These are phyloP conservation scores for Neofusicoccum cordaticola DNA, from an alignment of 2,329 filamentous ascomycete species.

Conservation along the genomic window DNA sequence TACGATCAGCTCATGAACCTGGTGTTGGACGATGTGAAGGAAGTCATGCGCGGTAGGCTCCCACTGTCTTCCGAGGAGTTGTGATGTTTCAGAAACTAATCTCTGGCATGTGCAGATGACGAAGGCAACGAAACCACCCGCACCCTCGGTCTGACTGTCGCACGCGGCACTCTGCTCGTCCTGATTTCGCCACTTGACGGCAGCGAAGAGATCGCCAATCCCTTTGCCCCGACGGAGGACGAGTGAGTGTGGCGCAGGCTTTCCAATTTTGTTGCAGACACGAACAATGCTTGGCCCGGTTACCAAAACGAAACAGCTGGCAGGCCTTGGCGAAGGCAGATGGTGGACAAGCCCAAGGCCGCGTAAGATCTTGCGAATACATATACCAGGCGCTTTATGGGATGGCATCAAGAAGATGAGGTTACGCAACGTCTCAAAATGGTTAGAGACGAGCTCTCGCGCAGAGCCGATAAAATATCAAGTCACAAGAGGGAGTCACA, in stretches of 20 bases:
- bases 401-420: not conserved
- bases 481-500: not conserved
- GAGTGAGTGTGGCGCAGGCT: slow-evolving; percentile 31
- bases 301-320: not conserved
- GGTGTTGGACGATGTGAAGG: slow-evolving; percentile 90
- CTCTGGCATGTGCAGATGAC: slow-evolving; percentile 62
- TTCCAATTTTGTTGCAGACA: not conserved
- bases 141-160: slow-evolving; percentile 79
- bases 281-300: not conserved
- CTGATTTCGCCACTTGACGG: slow-evolving; percentile 90
- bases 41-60: slow-evolving; percentile 75
- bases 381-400: not conserved
- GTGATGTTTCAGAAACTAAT: not conserved
- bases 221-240: slow-evolving; percentile 75
- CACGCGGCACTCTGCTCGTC: slow-evolving; percentile 86
- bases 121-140: slow-evolving; percentile 84
- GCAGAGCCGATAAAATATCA: not conserved
- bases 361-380: slow-evolving; percentile 1
- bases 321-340: not conserved
- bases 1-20: slow-evolving; percentile 98
- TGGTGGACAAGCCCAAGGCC: not conserved
- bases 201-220: slow-evolving; percentile 93
- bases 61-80: not conserved
- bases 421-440: not conserved
- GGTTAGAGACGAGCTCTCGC: not conserved